A percentile compares a stretch with the other conserved stretches of the same genome.
Evolutionary conservation across 208 protist species (phyloP).

Genomic region (Crithidia mellificae): DNA sequence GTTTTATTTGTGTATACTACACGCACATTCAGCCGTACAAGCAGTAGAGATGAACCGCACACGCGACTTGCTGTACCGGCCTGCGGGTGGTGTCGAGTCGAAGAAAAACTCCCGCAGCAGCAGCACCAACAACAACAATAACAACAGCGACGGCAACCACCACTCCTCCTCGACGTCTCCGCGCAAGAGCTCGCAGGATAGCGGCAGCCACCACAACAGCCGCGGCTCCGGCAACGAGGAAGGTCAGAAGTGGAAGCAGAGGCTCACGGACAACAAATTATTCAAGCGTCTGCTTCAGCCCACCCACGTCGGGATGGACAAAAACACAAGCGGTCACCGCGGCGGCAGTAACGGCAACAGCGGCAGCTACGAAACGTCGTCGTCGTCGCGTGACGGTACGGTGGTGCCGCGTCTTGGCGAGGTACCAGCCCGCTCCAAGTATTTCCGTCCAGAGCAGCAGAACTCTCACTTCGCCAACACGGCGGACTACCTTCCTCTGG

Average conservation of each 20-base stretch:
- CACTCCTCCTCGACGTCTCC: not conserved
- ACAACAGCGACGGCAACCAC: not conserved
- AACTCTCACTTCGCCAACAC: conserved; percentile 19
- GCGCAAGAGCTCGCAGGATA: not conserved
- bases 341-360: not conserved
- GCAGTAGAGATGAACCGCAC: conserved; percentile 35
- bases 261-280: conserved; percentile 28
- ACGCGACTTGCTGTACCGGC: conserved; percentile 21
- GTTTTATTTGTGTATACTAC: no score
- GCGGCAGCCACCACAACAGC: not conserved
- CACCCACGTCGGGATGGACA: not conserved
- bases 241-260: conserved; percentile 28
- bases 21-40: no score
- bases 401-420: conserved; percentile 24
- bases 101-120: conserved; percentile 5
- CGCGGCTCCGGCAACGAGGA: conserved; percentile 7
- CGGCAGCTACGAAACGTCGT: no score
- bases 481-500: conserved; percentile 24
- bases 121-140: conserved; percentile 3
- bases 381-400: not conserved
- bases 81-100: conserved; percentile 11
- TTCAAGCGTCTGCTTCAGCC: conserved; percentile 33
- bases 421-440: conserved; percentile 33
- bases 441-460: conserved; percentile 25
- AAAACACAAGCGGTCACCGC: not conserved